A percentile compares a stretch with the other conserved stretches of the same genome.
phyloP scores from a whole-genome alignment of 139 green algal species.

The Auxenochlorella pyrenoidosa region DNA sequence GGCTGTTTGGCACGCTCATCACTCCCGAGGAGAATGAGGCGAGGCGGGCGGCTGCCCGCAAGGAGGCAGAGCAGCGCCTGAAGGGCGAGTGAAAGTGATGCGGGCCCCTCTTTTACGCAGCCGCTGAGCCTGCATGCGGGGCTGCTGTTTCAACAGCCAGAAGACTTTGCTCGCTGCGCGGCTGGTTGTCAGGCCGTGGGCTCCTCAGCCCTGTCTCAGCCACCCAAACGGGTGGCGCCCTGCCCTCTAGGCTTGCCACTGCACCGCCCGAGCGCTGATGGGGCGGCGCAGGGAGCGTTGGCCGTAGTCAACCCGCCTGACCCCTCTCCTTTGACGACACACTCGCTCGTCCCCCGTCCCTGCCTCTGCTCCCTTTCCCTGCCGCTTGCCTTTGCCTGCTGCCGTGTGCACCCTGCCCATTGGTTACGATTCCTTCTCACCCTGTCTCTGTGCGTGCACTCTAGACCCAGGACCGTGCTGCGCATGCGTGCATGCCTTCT shows the following conservation, averaged over 20 bases:
- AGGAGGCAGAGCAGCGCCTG: not conserved
- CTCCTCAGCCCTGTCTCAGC: too few relatives aligned
- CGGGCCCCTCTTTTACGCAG: not conserved
- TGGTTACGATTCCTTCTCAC: not conserved
- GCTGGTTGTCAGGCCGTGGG: too few relatives aligned
- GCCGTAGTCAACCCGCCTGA: too few relatives aligned
- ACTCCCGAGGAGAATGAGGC: slow-evolving; percentile 52
- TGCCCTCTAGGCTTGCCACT: too few relatives aligned
- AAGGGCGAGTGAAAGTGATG: not conserved
- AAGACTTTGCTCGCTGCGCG: too few relatives aligned
- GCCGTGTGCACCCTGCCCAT: not conserved
- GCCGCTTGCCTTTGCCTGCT: not conserved
- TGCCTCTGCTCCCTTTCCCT: not conserved
- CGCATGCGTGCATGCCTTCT: not conserved
- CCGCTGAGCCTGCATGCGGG: too few relatives aligned
- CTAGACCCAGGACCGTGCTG: too few relatives aligned
- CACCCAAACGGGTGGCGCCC: too few relatives aligned
- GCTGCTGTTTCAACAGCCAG: too few relatives aligned
- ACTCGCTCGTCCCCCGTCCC: not conserved
- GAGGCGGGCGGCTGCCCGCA: not conserved
- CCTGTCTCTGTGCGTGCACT: not conserved
- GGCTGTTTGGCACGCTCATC: slow-evolving; percentile 78
- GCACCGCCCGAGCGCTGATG: too few relatives aligned
- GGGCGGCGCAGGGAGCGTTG: too few relatives aligned
- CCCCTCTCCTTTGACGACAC: too few relatives aligned